These are phyloP conservation scores for Aspergillus fijiensis DNA, from an alignment of 2,329 filamentous ascomycete species.

Conservation along the genomic window DNA sequence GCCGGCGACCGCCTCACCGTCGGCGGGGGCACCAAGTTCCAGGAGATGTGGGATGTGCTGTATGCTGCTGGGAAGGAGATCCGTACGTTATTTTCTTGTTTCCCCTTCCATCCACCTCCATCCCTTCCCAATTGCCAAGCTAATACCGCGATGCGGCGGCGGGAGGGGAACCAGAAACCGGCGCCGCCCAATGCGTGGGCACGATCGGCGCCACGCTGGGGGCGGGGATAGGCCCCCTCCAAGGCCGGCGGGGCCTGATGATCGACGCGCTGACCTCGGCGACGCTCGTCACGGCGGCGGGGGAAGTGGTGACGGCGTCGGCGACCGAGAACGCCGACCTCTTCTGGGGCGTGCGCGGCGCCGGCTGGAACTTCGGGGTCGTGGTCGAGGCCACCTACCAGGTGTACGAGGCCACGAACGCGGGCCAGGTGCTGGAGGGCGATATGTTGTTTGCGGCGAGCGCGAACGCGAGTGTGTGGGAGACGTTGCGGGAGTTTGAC, in stretches of 20 bases:
- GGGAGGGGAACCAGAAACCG: background rate
- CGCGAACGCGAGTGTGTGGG: background rate
- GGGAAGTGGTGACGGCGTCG: background rate
- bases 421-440: background rate
- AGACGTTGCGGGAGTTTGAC: background rate
- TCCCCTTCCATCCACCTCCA: no score
- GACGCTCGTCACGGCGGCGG: background rate
- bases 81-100: background rate
- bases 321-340: background rate
- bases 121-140: no score
- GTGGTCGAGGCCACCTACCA: conserved; percentile 2
- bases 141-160: no score
- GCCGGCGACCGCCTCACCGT: background rate
- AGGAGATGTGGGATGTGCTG: conserved; percentile 2
- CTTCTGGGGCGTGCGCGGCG: conserved; percentile 9
- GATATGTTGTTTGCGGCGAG: conserved; percentile 3
- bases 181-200: conserved; percentile 6
- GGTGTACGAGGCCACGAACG: conserved; percentile 1
- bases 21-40: background rate
- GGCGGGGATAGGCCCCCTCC: conserved; percentile 1
- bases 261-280: background rate
- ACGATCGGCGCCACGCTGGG: conserved; percentile 6
- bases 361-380: conserved; percentile 8
- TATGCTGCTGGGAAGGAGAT: conserved; percentile 5
- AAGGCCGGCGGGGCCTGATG: conserved; percentile 5